These are phyloP conservation scores for Pseudoneurospora amorphoporcata DNA, from an alignment of 495 filamentous ascomycete species.

Conservation along the genomic window DNA sequence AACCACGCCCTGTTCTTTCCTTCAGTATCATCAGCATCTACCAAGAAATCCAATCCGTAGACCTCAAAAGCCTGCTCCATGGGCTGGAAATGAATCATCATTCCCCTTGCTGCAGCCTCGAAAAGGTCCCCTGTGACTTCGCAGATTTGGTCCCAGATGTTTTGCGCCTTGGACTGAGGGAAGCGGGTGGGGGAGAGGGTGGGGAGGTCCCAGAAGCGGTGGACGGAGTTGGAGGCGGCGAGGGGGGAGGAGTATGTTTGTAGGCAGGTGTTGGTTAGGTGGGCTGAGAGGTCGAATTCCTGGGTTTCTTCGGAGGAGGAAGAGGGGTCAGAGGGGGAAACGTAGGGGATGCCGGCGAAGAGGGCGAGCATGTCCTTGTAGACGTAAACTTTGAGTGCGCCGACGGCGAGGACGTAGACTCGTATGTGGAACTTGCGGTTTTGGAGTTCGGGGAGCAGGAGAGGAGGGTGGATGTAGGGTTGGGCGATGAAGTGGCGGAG, in stretches of 20 bases:
- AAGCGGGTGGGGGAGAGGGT: slow-evolving; percentile 26
- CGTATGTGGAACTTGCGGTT: slow-evolving; percentile 89
- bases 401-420: slow-evolving; percentile 75
- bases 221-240: slow-evolving; percentile 49
- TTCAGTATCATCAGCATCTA: slow-evolving; percentile 46
- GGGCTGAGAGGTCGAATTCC: background rate
- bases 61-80: slow-evolving; percentile 82
- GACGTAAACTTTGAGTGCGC: slow-evolving; percentile 71
- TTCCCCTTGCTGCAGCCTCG: slow-evolving; percentile 68
- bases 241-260: slow-evolving; percentile 82
- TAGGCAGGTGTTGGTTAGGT: slow-evolving; percentile 62
- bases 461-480: slow-evolving; percentile 86
- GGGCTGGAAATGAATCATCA: slow-evolving; percentile 86
- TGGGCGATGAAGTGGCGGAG: slow-evolving; percentile 93
- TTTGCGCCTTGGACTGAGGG: slow-evolving; percentile 30
- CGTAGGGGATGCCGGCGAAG: slow-evolving; percentile 67
- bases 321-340: slow-evolving; percentile 21
- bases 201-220: slow-evolving; percentile 56
- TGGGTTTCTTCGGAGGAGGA: background rate
- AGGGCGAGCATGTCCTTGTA: slow-evolving; percentile 86
- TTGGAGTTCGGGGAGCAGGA: slow-evolving; percentile 54
- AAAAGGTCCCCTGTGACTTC: slow-evolving; percentile 63
- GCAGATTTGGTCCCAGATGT: slow-evolving; percentile 64
- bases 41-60: slow-evolving; percentile 84
- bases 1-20: slow-evolving; percentile 43